These are phyloP conservation scores for Canariomyces notabilis DNA, from an alignment of 2,329 filamentous ascomycete species.

Conservation along the genomic window DNA sequence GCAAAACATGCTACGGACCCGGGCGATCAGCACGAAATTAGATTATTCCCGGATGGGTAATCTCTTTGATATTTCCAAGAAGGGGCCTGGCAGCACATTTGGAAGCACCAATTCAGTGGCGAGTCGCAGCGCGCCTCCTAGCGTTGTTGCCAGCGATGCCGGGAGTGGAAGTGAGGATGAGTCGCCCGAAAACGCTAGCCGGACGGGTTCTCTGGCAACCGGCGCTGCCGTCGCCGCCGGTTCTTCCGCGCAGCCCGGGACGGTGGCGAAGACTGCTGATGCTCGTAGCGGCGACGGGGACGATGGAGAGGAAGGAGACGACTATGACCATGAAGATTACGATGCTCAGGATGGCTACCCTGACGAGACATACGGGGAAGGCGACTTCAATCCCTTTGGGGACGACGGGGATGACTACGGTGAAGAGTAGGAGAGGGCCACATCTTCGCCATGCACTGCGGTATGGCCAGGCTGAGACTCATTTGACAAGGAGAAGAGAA, in stretches of 20 bases:
- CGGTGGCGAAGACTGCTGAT: slow-evolving; percentile 3
- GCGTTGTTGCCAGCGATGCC: slow-evolving; percentile 28
- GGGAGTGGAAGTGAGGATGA: slow-evolving; percentile 29
- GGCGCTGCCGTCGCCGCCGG: not conserved
- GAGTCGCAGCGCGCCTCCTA: slow-evolving; percentile 19
- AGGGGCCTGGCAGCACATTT: slow-evolving; percentile 45
- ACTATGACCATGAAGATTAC: slow-evolving; percentile 10
- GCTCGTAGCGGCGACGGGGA: slow-evolving; percentile 11
- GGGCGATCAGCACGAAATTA: slow-evolving; percentile 68
- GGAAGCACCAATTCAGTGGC: slow-evolving; percentile 28
- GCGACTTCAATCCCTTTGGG: slow-evolving; percentile 23
- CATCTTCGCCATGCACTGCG: too few relatives aligned
- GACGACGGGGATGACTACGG: slow-evolving; percentile 16
- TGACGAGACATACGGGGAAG: slow-evolving; percentile 18
- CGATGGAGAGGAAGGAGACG: slow-evolving; percentile 16
- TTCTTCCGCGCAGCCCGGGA: not conserved
- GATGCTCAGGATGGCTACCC: slow-evolving; percentile 14
- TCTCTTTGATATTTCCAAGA: slow-evolving; percentile 48
- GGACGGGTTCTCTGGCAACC: not conserved
- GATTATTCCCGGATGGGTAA: slow-evolving; percentile 62
- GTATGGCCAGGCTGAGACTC: too few relatives aligned
- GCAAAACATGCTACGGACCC: slow-evolving; percentile 60
- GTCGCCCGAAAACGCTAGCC: too few relatives aligned
- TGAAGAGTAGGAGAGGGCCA: slow-evolving; percentile 13
- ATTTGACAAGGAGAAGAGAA: too few relatives aligned